Evolutionary conservation across 345 rosid genomes (phyloP), one percentile per base, ranked within the genome.

Genomic region (Hibiscus trionum): DNA sequence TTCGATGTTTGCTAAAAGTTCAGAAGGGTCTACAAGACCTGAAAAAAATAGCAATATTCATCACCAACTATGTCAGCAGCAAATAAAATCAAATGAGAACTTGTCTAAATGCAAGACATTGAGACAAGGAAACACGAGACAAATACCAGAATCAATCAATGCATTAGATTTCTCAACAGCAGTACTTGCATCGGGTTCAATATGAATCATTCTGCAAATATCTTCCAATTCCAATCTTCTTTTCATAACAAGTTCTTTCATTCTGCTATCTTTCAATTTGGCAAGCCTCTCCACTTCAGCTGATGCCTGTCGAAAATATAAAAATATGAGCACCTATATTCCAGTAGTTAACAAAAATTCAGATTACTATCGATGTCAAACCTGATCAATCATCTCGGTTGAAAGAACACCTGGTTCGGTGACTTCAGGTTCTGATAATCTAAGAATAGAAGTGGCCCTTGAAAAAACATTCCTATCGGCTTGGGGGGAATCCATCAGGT

Each of bases 211-310:
- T 82, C 79, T 82, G 79, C 97, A 91, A 12, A 89, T 78, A 10
- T 86, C 90, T 76, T 95, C 97, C 78, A 95, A 74, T 61, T 95
- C 99, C 3, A 85, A 79, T 79, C 96, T 88, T 79, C 79, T 88
- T 86, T 89, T 95, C 91, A 91, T 82, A 52, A 95, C 99, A 29
- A 95, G 91, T 80, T 95, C 99, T 80, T 91, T 95, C 97, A 95
- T 88, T 86, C 90, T 88, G 77, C 89, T 87, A 27, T 97, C 91
- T 86, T 95, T 95, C 78, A 91, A 72, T 74, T 88, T 90, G 49
- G 81, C 80, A 10, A 91, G 91, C 78, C 87, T 79, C 64, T 88
- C 96, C 69, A 95, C 97, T 86, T 95, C 99, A 19, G 86, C 84
- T 67, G 93, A 84, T 47, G 92, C 97, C 98, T 94, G 83, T 42